Evolutionary conservation across 2,329 filamentous ascomycete species (phyloP).

Genomic region (Macrophomina phaseolina): DNA sequence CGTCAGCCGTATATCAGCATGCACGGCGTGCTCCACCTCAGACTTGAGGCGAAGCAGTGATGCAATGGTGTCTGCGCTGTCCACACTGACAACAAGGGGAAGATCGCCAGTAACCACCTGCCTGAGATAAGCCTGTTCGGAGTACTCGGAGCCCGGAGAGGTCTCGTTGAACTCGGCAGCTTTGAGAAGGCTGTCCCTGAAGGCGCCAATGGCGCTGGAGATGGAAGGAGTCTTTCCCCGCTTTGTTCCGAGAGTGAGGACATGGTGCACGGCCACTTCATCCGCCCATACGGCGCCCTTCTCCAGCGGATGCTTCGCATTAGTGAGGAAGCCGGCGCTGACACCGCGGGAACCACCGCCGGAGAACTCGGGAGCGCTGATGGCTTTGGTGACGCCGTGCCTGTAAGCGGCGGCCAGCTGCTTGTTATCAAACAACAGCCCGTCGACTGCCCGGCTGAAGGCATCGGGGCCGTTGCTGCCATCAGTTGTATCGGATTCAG

Average conservation of each 20-base stretch:
- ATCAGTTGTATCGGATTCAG: conserved; percentile 56
- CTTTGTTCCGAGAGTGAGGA: conserved; percentile 58
- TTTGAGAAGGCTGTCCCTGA: conserved; percentile 61
- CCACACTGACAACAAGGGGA: conserved; percentile 63
- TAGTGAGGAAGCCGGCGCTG: conserved; percentile 44
- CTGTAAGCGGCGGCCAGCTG: conserved; percentile 44
- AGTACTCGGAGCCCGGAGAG: conserved; percentile 23
- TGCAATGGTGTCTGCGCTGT: conserved; percentile 69
- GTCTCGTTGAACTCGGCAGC: conserved; percentile 52
- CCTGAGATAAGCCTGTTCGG: conserved; percentile 56
- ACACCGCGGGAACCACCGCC: conserved; percentile 44
- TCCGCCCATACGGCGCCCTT: conserved; percentile 47
- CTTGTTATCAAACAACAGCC: conserved; percentile 48
- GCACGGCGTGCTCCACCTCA: conserved; percentile 56
- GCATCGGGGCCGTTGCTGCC: conserved; percentile 56
- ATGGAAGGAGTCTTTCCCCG: conserved; percentile 55
- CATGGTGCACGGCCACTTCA: conserved; percentile 53
- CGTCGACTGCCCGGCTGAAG: conserved; percentile 63
- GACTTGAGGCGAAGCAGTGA: conserved; percentile 64
- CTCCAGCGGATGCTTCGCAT: conserved; percentile 42
- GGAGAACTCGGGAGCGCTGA: conserved; percentile 43
- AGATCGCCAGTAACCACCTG: conserved; percentile 61
- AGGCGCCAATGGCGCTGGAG: conserved; percentile 58
- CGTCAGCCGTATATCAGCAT: conserved; percentile 55
- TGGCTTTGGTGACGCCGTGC: conserved; percentile 47